Evolutionary conservation across 2,329 filamentous ascomycete genomes (phyloP).

Genomic region (Monosporascus sp.): DNA sequence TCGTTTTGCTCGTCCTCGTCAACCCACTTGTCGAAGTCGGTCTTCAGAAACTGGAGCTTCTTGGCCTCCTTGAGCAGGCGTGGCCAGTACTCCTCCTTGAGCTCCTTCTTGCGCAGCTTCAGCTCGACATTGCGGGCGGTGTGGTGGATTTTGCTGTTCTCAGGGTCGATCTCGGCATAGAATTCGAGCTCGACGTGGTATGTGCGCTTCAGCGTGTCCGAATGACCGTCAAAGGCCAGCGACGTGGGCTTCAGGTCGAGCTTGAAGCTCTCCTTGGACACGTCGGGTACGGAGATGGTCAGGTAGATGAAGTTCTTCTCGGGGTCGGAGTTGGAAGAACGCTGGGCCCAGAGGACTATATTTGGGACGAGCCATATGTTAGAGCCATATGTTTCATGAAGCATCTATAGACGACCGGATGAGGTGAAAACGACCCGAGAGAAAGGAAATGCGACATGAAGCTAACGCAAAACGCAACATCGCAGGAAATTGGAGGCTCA

Average conservation of each 20-base stretch:
- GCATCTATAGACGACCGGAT: background rate
- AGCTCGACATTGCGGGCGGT: slow-evolving; percentile 83
- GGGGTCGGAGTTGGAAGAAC: slow-evolving; percentile 73
- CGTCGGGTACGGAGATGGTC: slow-evolving; percentile 83
- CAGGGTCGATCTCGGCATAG: slow-evolving; percentile 83
- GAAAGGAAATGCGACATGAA: background rate
- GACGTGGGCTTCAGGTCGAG: slow-evolving; percentile 75
- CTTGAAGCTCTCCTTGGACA: slow-evolving; percentile 68
- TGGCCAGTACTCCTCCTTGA: slow-evolving; percentile 93
- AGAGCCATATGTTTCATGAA: slow-evolving; percentile 1
- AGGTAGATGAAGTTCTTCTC: slow-evolving; percentile 94
- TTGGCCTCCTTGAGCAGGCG: slow-evolving; percentile 84
- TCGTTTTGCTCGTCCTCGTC: slow-evolving; percentile 98
- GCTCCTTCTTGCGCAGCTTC: slow-evolving; percentile 94
- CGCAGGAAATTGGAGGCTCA: slow-evolving; percentile 15
- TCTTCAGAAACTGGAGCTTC: slow-evolving; percentile 95
- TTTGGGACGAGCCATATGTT: slow-evolving; percentile 1
- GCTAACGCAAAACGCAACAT: slow-evolving; percentile 2
- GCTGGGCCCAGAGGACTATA: slow-evolving; percentile 94
- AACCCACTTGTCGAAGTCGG: slow-evolving; percentile 99
- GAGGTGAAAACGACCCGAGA: background rate
- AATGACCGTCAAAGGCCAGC: slow-evolving; percentile 78
- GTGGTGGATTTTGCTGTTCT: slow-evolving; percentile 81
- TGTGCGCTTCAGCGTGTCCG: slow-evolving; percentile 75
- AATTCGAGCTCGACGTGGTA: slow-evolving; percentile 86